A percentile compares a stretch with the other conserved stretches of the same genome.
phyloP scores from a whole-genome alignment of 176 grass and related monocot genomes.

The Bromus sterilis region DNA sequence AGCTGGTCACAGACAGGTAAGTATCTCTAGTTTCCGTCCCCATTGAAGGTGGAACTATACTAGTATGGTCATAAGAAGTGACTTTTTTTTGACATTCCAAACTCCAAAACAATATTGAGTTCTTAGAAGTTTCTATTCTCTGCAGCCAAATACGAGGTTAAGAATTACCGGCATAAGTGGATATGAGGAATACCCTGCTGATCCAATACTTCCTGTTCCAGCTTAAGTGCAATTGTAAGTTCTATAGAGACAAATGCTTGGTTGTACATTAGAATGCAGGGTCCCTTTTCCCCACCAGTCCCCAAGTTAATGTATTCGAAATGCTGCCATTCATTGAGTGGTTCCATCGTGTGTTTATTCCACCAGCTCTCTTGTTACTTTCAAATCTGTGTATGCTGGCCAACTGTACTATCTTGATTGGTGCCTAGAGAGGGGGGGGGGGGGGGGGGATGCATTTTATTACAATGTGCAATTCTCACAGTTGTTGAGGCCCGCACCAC shows the following conservation, averaged over 20 bases:
- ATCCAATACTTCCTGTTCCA: conserved; percentile 48
- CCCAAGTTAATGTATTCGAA: conserved; percentile 12
- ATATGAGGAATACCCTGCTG: conserved; percentile 77
- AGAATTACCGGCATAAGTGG: conserved; percentile 85
- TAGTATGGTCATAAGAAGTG: background rate
- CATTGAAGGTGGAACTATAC: background rate
- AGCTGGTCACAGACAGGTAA: conserved; percentile 86
- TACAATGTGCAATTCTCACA: background rate
- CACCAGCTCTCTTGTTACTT: background rate
- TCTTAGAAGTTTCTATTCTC: conserved; percentile 2
- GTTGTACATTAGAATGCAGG: conserved; percentile 20
- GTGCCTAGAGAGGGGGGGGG: conserved; percentile 5
- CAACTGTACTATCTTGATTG: conserved; percentile 6
- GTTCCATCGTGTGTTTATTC: conserved; percentile 21
- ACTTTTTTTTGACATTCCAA: background rate
- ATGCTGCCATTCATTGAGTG: conserved; percentile 3
- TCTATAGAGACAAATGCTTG: conserved; percentile 37
- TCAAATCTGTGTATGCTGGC: no score
- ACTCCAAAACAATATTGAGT: background rate
- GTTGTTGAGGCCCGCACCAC: background rate
- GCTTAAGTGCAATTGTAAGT: conserved; percentile 37
- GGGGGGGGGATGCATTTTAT: conserved; percentile 1
- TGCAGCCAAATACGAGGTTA: conserved; percentile 80
- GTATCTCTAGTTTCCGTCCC: background rate
- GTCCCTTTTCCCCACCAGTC: background rate